Percentiles rank a stretch among this genome's conserved stretches.
Conservation (phyloP, 371 early-diverging fungal species). For the Amoeboaphelidium occidentale region DNA sequence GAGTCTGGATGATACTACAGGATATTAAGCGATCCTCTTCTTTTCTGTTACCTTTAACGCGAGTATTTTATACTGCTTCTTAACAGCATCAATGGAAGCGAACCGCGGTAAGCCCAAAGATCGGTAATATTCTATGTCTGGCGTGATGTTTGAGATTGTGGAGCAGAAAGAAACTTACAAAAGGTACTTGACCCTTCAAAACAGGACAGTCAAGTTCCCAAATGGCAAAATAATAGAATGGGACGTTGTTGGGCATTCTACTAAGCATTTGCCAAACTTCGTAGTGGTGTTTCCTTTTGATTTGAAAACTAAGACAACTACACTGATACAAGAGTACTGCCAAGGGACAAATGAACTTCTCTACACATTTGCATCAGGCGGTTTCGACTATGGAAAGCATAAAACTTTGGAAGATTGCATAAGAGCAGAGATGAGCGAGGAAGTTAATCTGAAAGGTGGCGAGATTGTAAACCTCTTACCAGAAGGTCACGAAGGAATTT, state of each 20-base stretch:
- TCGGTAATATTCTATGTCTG: too few relatives aligned
- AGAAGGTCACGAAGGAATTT: slow-evolving; percentile 23
- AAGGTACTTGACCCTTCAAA: too few relatives aligned
- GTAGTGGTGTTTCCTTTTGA: neutral
- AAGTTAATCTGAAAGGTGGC: slow-evolving; percentile 26
- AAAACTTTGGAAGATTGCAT: slow-evolving; percentile 6
- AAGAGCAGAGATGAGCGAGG: slow-evolving; percentile 27
- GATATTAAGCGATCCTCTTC: too few relatives aligned
- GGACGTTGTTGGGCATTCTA: neutral
- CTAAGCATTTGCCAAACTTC: neutral
- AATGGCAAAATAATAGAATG: neutral
- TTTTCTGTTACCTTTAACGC: too few relatives aligned
- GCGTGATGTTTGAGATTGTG: too few relatives aligned
- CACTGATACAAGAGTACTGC: slow-evolving; percentile 27
- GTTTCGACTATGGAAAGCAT: slow-evolving; percentile 28
- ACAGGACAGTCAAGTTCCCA: too few relatives aligned
- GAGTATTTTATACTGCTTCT: too few relatives aligned
- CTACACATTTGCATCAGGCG: slow-evolving; percentile 31
- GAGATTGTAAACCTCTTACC: slow-evolving; percentile 23
- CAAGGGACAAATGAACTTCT: slow-evolving; percentile 37
- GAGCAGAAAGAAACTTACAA: too few relatives aligned
- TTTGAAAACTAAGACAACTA: slow-evolving; percentile 16
- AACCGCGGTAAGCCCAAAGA: too few relatives aligned
- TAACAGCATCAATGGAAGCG: too few relatives aligned
- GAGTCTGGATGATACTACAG: too few relatives aligned